phyloP scores from a whole-genome alignment of 371 early-diverging fungal species.

The Actinomortierella ambigua region DNA sequence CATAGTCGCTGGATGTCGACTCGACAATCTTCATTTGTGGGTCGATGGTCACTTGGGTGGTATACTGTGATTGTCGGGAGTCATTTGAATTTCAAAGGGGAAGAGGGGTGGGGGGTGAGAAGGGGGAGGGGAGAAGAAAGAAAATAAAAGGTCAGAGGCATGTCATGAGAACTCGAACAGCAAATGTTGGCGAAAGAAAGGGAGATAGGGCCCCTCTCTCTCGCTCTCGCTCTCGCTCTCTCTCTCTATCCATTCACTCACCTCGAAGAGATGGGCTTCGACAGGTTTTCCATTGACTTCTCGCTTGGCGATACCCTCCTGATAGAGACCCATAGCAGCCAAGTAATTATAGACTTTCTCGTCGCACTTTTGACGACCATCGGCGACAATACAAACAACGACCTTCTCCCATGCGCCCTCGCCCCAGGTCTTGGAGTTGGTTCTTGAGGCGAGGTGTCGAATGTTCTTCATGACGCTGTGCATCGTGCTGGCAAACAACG shows the following conservation, averaged over 20 bases:
- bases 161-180: not conserved
- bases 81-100: too few relatives aligned
- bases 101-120: too few relatives aligned
- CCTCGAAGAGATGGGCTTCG: constrained; percentile 82
- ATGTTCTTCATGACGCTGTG: constrained; percentile 82
- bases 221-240: not conserved
- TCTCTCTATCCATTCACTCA: constrained; percentile 9
- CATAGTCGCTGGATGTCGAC: constrained; percentile 56
- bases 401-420: constrained; percentile 83
- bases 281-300: constrained; percentile 63
- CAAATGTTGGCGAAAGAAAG: not conserved
- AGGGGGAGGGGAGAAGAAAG: too few relatives aligned
- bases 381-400: constrained; percentile 84
- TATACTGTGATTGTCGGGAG: too few relatives aligned
- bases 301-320: constrained; percentile 72
- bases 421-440: constrained; percentile 69
- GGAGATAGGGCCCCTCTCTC: not conserved
- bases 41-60: constrained; percentile 70
- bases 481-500: constrained; percentile 75
- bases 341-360: constrained; percentile 59
- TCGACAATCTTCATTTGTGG: constrained; percentile 51
- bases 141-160: not conserved
- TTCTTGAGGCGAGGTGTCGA: constrained; percentile 70
- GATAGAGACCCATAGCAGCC: constrained; percentile 72
- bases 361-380: constrained; percentile 78